Base-by-base conservation (phyloP, 2,329 filamentous ascomycete genomes). In the Hansfordia pulvinata region DNA sequence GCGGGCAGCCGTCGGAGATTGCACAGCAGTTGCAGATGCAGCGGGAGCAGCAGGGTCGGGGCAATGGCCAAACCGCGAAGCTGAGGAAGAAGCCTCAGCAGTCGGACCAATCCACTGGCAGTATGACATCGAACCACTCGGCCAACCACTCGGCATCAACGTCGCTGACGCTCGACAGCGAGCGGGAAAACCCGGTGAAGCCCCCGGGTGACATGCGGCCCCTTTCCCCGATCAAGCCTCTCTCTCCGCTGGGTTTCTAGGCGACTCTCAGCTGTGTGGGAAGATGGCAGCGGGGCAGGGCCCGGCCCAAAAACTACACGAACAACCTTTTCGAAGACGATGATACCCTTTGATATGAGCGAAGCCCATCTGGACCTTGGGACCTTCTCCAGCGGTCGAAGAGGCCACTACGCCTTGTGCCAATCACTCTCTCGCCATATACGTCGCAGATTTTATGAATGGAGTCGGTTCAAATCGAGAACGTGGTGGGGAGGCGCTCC, bases 141-240 rank as follows among this genome's bases (percentile, higher is more conserved):
- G 55, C 56, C 8, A n/a, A 8, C 10, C n/a, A n/a, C n/a, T n/a
- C n/a, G n/a, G 49, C 53, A 16, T 58, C 62, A 18, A 60, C 60
- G 10, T 58, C 53, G 8, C 39, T 65, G 29, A 61, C 58, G n/a
- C 50, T 58, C 25, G 52, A 54, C 24, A 60, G 54, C 32, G 54
- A 60, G 13, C 47, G 45, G 20, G 52, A 58, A 15, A 39, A 42
- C 7, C 35, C 53, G n/a, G 48, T 42, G 20, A 40, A 46, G 26
- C 42, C 46, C 20, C 47, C 48, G 2, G 51, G 50, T 16, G 63
- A 69, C 27, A 39, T 73, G 22, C 56, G 66, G 22, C 69, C 69
- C 3, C 47, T 78, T 19, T 77, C 73, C 32, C 73, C 73, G 4
- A 76, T 78, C 42, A 71, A 74, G 47, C 73, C 73, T 21, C 49